Percentiles rank a stretch among this genome's conserved stretches.
phyloP scores from a whole-genome alignment of 1,139 yeast genomes.

The Pichia sp. region DNA sequence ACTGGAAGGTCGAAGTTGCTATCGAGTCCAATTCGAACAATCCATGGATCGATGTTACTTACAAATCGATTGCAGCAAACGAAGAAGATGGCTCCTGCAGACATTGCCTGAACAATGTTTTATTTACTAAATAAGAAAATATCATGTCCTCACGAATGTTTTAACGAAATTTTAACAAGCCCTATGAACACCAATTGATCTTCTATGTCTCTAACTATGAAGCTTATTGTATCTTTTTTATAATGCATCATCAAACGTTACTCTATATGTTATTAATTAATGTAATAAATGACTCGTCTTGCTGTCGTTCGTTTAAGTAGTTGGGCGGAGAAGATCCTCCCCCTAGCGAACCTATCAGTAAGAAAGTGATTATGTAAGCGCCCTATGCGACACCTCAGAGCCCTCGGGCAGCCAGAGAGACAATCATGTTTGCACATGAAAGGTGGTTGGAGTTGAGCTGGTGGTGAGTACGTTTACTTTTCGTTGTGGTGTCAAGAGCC shows the following conservation, averaged over 20 bases:
- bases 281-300: too few species aligned
- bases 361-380: neutral
- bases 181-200: neutral
- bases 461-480: too few species aligned
- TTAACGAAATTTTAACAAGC: neutral
- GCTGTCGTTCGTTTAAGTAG: too few species aligned
- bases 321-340: too few species aligned
- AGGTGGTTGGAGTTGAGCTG: neutral
- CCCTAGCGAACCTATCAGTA: neutral
- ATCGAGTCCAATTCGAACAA: slow-evolving; percentile 49
- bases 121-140: slow-evolving; percentile 1
- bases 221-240: neutral
- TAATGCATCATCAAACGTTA: neutral
- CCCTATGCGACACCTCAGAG: neutral
- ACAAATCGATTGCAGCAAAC: slow-evolving; percentile 27
- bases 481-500: too few species aligned
- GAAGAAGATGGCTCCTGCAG: neutral
- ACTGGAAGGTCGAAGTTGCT: slow-evolving; percentile 53
- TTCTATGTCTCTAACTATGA: neutral
- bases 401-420: neutral
- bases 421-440: neutral
- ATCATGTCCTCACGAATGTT: neutral
- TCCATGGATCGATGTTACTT: slow-evolving; percentile 52
- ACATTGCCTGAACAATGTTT: neutral
- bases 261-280: too few species aligned